Percentiles rank a stretch among this genome's conserved stretches.
phyloP scores from a whole-genome alignment of 148 eudicot species.

The Tetragonia tetragonoides region DNA sequence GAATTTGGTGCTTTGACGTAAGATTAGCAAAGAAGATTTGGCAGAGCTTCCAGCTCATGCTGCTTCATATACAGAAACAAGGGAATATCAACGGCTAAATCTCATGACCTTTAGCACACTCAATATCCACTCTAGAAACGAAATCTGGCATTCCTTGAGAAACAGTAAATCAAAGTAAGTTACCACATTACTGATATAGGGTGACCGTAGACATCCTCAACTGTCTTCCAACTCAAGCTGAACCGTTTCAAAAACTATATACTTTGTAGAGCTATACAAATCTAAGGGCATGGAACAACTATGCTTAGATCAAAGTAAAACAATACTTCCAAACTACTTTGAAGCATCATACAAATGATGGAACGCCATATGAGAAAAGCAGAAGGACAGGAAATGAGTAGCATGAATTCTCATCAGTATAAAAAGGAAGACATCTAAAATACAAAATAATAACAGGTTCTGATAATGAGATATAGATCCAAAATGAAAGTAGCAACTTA shows the following conservation, averaged over 20 bases:
- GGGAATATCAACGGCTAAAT: background rate
- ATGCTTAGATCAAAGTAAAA: background rate
- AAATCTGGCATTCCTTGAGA: background rate
- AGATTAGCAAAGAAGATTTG: background rate
- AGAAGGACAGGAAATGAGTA: background rate
- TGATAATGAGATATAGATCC: background rate
- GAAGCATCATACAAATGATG: background rate
- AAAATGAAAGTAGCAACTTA: constrained; percentile 32
- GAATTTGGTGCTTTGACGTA: background rate
- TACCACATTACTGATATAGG: background rate
- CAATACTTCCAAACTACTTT: background rate
- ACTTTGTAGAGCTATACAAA: background rate
- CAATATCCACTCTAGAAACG: background rate
- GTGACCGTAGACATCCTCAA: background rate
- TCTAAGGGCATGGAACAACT: background rate
- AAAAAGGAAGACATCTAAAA: background rate
- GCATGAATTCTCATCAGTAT: background rate
- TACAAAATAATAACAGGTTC: background rate
- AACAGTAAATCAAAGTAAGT: background rate
- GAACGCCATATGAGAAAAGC: background rate
- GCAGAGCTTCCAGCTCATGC: background rate
- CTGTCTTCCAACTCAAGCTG: background rate
- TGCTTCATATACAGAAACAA: background rate
- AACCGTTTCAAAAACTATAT: background rate
- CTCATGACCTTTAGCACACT: background rate